Conservation (phyloP, 129 eudicot genomes). For the Lactuca saligna region DNA sequence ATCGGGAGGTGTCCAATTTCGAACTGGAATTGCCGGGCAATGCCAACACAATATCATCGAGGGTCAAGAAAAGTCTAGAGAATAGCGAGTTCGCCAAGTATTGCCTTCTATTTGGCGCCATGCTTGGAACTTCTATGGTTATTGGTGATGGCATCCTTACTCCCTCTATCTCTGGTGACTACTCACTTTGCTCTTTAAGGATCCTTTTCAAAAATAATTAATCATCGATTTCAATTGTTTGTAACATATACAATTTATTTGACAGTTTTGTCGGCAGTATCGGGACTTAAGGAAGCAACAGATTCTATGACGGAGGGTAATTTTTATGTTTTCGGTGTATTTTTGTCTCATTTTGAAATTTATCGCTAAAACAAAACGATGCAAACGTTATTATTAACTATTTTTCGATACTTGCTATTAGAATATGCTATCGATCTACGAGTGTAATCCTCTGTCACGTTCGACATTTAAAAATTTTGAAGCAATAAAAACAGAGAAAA, state of each 20-base stretch:
- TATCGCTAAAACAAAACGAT: background rate
- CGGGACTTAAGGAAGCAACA: conserved; percentile 67
- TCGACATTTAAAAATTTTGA: background rate
- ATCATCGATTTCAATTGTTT: background rate
- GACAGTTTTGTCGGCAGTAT: conserved; percentile 67
- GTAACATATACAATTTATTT: background rate
- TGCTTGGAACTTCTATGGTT: conserved; percentile 83
- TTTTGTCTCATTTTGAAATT: background rate
- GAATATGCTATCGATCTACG: background rate
- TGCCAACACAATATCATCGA: conserved; percentile 41
- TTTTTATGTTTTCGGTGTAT: background rate
- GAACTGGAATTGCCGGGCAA: conserved; percentile 51
- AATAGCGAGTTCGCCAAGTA: conserved; percentile 50
- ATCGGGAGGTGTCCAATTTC: conserved; percentile 56
- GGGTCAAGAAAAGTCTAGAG: conserved; percentile 50
- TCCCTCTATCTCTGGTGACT: conserved; percentile 69
- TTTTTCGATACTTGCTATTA: conserved; percentile 5
- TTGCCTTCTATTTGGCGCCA: conserved; percentile 54
- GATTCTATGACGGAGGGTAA: conserved; percentile 55
- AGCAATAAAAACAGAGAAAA: background rate
- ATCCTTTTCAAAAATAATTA: background rate
- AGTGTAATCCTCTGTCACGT: background rate
- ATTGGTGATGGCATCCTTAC: conserved; percentile 86
- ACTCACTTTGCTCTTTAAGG: background rate
- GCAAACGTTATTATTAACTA: background rate